Base-by-base conservation (phyloP, 2,329 filamentous ascomycete genomes). In the Claviceps fusiformis region DNA sequence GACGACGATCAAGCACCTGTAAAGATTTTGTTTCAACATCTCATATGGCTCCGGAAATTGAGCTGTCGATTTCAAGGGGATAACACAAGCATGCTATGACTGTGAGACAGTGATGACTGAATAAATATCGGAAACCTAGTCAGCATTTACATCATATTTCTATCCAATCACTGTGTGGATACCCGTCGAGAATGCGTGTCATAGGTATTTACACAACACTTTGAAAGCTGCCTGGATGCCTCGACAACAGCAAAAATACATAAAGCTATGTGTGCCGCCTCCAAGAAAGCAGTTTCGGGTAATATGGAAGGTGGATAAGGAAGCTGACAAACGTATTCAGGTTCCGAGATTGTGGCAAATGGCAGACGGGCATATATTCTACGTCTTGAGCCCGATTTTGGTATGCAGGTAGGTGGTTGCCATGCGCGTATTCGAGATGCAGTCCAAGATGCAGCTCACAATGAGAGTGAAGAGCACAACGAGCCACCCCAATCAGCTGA, bases 361-460 rank as follows among this genome's bases (percentile, higher is more conserved):
- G 33, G 33, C 33, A 35, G 27, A 48, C 24, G n/a, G 44, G 27
- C 15, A 3, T 13, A 15, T 27, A 6, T 13, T 24, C 3, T 24
- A 24, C 24, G 35, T 13, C 10, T 10, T 13, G 35, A 13, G 11
- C 35, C 35, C 35, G 35, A 39, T 39, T 11, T 35, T 35, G 33
- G 7, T 35, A 35, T 35, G 33, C 33, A 35, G 33, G 9, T 35
- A 24, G 24, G 24, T 24, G 35, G 11, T 10, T 13, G 35, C 35
- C 35, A 39, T 39, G 35, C 35, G 11, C 35, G 31, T 48, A 37
- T 15, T 44, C 47, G 35, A 48, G 50, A 45, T 52, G 43, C 49
- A 37, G 52, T 56, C 48, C 52, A 46, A 55, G 54, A 57, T 57
- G 52, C 44, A 44, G 49, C 44, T 46, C 35, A 37, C 47, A 33